A percentile compares a stretch with the other conserved stretches of the same genome.
phyloP scores from a whole-genome alignment of 768 basidiomycete species.

The Pleurotus giganteus region DNA sequence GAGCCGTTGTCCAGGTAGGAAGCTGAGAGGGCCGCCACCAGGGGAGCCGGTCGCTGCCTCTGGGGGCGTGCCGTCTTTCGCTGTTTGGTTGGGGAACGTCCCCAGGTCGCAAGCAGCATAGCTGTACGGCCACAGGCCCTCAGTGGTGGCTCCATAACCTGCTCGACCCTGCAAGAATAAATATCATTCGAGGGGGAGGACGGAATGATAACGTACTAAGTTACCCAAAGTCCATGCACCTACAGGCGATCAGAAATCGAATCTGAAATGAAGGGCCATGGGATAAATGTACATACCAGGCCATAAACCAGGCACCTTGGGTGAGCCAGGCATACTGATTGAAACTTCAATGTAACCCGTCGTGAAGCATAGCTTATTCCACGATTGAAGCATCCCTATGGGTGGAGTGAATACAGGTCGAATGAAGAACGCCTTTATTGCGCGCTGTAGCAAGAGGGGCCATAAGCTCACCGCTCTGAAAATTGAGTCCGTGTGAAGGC shows the following conservation, averaged over 20 bases:
- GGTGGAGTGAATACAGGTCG: conserved; percentile 9
- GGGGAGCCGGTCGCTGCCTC: conserved; percentile 52
- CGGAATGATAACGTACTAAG: conserved; percentile 33
- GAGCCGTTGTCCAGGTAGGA: conserved; percentile 81
- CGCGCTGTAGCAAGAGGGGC: conserved; percentile 26
- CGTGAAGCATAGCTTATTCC: conserved; percentile 96
- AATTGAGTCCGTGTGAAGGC: conserved; percentile 77
- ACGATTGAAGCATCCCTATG: conserved; percentile 70
- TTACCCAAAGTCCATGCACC: conserved; percentile 82
- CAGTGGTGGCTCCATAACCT: conserved; percentile 87
- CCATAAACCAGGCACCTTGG: conserved; percentile 73
- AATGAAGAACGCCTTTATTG: conserved; percentile 24
- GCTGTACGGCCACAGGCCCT: conserved; percentile 85
- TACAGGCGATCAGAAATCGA: conserved; percentile 15
- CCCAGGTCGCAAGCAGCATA: conserved; percentile 86
- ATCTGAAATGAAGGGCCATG: conserved; percentile 11
- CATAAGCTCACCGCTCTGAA: conserved; percentile 61
- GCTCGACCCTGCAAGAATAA: conserved; percentile 61
- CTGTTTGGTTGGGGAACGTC: conserved; percentile 80
- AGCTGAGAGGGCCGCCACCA: conserved; percentile 61
- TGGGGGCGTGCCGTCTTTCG: conserved; percentile 52
- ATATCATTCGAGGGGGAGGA: no score
- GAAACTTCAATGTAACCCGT: conserved; percentile 87
- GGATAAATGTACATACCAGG: conserved; percentile 50
- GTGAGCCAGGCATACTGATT: conserved; percentile 70